phyloP scores from a whole-genome alignment of 2,329 filamentous ascomycete genomes.

The Ascochyta pisi region DNA sequence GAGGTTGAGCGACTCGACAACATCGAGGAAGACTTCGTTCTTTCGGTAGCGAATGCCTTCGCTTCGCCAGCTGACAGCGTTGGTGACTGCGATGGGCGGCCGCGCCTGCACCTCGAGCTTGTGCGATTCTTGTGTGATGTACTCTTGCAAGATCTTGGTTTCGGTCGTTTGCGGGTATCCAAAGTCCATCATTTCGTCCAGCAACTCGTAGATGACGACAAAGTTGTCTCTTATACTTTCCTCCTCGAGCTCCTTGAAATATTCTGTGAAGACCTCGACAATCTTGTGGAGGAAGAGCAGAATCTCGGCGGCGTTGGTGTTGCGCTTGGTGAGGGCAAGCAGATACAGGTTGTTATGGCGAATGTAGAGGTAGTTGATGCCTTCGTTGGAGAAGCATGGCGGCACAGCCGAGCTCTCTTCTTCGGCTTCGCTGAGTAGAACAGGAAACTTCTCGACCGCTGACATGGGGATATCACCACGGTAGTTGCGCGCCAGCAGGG shows the following conservation, averaged over 20 bases:
- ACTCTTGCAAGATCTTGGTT: conserved; percentile 96
- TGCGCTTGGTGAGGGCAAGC: conserved; percentile 95
- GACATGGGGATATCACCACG: conserved; percentile 99
- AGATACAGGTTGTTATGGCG: conserved; percentile 99
- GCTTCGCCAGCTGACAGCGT: conserved; percentile 96
- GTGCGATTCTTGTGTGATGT: conserved; percentile 99
- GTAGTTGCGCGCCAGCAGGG: conserved; percentile 97
- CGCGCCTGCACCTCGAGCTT: conserved; percentile 96
- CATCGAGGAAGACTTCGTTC: conserved; percentile 98
- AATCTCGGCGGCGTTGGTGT: conserved; percentile 98
- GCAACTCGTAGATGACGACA: conserved; percentile 96
- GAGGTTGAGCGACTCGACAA: conserved; percentile 94
- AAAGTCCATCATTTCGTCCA: conserved; percentile 99
- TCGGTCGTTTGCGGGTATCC: conserved; percentile 98
- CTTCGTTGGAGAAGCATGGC: conserved; percentile 97
- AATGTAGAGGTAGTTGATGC: conserved; percentile 99
- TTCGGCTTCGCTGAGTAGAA: conserved; percentile 96
- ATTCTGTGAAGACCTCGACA: conserved; percentile 98
- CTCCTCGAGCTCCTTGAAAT: conserved; percentile 98
- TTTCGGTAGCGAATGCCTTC: conserved; percentile 98
- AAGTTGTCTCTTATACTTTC: conserved; percentile 99
- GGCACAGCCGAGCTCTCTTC: conserved; percentile 98
- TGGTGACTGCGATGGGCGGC: conserved; percentile 96
- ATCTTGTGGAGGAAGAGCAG: conserved; percentile 97
- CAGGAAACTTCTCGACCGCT: conserved; percentile 95